These are phyloP conservation scores for Cystofilobasidium macerans DNA, from an alignment of 768 basidiomycete species.

Conservation along the genomic window DNA sequence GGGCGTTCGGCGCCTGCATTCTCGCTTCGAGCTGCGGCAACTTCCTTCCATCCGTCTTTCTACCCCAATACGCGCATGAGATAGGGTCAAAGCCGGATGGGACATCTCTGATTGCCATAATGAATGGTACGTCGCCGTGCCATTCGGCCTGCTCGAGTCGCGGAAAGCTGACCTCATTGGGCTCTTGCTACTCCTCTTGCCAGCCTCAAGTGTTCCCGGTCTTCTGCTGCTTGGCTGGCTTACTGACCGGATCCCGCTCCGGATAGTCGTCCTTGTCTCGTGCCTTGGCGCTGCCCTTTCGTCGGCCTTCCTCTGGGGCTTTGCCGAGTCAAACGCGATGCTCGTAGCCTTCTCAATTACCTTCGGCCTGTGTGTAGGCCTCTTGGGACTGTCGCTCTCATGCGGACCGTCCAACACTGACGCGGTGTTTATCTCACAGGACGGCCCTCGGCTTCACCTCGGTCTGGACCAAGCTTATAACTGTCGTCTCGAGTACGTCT, in stretches of 20 bases:
- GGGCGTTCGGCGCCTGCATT: slow-evolving; percentile 28
- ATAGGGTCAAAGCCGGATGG: slow-evolving; percentile 31
- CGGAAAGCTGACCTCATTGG: no score
- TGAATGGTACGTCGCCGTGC: slow-evolving; percentile 33
- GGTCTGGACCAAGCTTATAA: slow-evolving; percentile 34
- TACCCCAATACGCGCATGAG: slow-evolving; percentile 33
- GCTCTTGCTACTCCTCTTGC: no score
- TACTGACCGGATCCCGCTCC: slow-evolving; percentile 31
- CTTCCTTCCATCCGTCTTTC: slow-evolving; percentile 28
- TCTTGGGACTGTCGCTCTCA: slow-evolving; percentile 24
- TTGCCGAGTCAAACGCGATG: neutral
- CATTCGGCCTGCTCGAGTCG: no score
- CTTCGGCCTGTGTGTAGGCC: neutral
- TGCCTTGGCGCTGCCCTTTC: slow-evolving; percentile 31
- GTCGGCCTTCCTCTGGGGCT: slow-evolving; percentile 32
- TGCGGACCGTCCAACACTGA: slow-evolving; percentile 25
- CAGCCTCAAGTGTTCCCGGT: slow-evolving; percentile 28
- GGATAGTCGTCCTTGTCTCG: slow-evolving; percentile 30
- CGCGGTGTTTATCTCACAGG: slow-evolving; percentile 29
- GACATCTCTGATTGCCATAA: slow-evolving; percentile 32
- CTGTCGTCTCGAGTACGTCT: slow-evolving; percentile 29
- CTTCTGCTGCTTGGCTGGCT: slow-evolving; percentile 31
- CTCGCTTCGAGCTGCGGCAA: slow-evolving; percentile 33
- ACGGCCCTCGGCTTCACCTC: slow-evolving; percentile 31
- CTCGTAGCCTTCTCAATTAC: neutral